These are phyloP conservation scores for Exophiala lecanii-corni DNA, from an alignment of 2,329 filamentous ascomycete species.

Conservation along the genomic window DNA sequence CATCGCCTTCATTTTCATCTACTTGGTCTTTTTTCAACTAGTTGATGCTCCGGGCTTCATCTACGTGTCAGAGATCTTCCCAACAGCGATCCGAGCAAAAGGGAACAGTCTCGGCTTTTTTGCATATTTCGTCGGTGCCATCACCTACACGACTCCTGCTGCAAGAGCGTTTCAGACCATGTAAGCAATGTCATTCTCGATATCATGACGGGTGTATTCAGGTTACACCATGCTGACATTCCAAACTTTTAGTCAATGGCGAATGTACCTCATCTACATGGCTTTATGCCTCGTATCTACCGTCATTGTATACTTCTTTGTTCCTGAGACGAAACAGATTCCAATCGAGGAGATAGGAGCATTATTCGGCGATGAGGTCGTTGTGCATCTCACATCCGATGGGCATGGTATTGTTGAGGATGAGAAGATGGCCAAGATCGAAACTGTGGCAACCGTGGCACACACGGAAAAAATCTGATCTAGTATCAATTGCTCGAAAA, in stretches of 20 bases:
- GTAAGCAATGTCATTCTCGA: conserved; percentile 1
- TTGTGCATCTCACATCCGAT: conserved; percentile 14
- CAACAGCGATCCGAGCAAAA: conserved; percentile 8
- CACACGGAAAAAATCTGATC: not conserved
- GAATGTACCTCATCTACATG: conserved; percentile 28
- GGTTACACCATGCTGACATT: not conserved
- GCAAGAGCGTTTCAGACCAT: conserved; percentile 9
- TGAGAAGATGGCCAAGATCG: not conserved
- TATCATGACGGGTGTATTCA: not conserved
- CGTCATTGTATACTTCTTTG: conserved; percentile 12
- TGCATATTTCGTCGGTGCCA: conserved; percentile 8
- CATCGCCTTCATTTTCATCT: conserved; percentile 39
- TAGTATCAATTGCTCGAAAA: no score
- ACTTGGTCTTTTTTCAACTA: conserved; percentile 32
- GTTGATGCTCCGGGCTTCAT: conserved; percentile 44
- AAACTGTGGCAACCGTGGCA: not conserved
- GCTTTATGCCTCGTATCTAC: conserved; percentile 10
- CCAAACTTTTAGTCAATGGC: conserved; percentile 7
- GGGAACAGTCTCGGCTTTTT: conserved; percentile 10
- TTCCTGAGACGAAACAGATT: conserved; percentile 31
- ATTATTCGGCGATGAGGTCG: conserved; percentile 27
- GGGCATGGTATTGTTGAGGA: conserved; percentile 15
- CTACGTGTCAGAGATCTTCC: conserved; percentile 16
- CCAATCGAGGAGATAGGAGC: conserved; percentile 36
- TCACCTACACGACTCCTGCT: conserved; percentile 7